A percentile compares a stretch with the other conserved stretches of the same genome.
Conservation (phyloP, 2,329 filamentous ascomycete genomes). For the Rhexocercosporidium sp. region DNA sequence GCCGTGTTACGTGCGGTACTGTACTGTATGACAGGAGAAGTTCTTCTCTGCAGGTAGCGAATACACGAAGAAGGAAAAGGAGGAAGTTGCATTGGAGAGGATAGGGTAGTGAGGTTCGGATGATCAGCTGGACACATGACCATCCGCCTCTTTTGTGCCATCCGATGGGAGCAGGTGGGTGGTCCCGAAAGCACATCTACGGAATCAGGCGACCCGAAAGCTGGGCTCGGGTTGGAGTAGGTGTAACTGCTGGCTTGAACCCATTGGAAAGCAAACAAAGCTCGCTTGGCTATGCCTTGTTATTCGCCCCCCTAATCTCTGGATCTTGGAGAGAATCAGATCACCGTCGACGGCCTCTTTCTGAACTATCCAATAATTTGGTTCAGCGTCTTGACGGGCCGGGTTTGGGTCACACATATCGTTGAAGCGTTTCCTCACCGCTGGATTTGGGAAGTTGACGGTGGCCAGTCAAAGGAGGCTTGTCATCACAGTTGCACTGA, state of each 20-base stretch:
- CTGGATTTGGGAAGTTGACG: background rate
- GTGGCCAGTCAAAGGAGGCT: background rate
- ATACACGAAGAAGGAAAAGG: background rate
- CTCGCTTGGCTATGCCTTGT: background rate
- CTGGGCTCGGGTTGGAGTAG: background rate
- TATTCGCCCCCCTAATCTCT: background rate
- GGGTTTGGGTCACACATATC: background rate
- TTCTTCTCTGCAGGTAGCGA: background rate
- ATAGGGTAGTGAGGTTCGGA: background rate
- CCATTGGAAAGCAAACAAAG: background rate
- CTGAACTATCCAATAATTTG: background rate
- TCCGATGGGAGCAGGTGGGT: background rate
- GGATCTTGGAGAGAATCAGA: slow-evolving; percentile 6
- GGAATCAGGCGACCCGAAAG: background rate
- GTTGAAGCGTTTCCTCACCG: background rate
- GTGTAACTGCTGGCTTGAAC: slow-evolving; percentile 4
- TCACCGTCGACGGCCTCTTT: background rate
- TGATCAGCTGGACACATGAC: background rate
- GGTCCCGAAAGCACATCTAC: slow-evolving; percentile 1
- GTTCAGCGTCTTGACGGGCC: background rate
- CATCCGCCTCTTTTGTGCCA: background rate
- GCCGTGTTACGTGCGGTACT: background rate
- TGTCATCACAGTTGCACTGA: background rate
- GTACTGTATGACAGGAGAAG: background rate
- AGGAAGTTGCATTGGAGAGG: background rate